These are phyloP conservation scores for Chalciporus piperatus DNA, from an alignment of 768 basidiomycete species.

Conservation along the genomic window DNA sequence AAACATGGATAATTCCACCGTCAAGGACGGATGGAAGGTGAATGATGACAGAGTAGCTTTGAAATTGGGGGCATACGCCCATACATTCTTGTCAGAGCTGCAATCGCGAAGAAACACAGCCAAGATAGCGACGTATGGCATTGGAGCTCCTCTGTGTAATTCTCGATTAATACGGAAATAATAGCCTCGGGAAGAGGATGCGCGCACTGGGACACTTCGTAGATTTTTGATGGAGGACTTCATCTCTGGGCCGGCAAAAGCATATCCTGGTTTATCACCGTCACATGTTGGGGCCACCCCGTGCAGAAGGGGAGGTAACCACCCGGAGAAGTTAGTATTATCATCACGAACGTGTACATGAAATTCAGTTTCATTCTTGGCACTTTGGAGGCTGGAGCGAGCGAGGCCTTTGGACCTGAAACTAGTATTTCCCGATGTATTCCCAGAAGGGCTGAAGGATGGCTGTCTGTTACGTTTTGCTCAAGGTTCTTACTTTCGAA, in stretches of 20 bases:
- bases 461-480: neutral
- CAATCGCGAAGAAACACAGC: constrained; percentile 5
- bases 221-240: constrained; percentile 2
- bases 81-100: constrained; percentile 2
- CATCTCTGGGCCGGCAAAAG: constrained; percentile 1
- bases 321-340: neutral
- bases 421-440: neutral
- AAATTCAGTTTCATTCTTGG: too few species aligned
- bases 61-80: neutral
- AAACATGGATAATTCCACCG: neutral
- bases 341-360: neutral
- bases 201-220: neutral
- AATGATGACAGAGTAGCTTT: neutral
- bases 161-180: constrained; percentile 9
- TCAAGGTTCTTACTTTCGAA: constrained; percentile 8
- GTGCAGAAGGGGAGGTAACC: constrained; percentile 9
- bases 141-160: neutral
- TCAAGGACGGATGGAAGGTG: neutral
- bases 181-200: constrained; percentile 7
- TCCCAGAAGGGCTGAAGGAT: neutral
- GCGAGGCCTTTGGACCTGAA: neutral
- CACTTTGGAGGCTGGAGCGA: neutral
- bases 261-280: constrained; percentile 10
- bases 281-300: constrained; percentile 2
- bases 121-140: neutral